Conservation (phyloP, 2,329 filamentous ascomycete species). For the Fusarium globosum region DNA sequence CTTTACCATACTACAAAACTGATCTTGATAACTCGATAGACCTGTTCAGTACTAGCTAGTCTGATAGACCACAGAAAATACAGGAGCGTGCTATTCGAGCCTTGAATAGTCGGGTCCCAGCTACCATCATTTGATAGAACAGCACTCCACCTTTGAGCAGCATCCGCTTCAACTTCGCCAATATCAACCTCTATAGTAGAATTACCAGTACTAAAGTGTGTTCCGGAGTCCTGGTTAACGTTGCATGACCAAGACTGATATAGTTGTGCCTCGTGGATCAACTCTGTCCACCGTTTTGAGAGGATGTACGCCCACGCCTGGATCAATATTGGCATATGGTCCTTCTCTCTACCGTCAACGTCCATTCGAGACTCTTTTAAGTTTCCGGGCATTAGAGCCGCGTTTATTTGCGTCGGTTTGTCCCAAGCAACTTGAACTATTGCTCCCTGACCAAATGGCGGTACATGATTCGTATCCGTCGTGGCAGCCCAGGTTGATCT, state of each 20-base stretch:
- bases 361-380: neutral
- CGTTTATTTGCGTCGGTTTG: neutral
- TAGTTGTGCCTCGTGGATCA: neutral
- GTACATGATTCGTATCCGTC: neutral
- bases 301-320: neutral
- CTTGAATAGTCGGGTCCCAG: neutral
- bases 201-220: too few relatives aligned
- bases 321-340: neutral
- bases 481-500: neutral
- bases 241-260: neutral
- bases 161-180: neutral
- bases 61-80: rapidly evolving
- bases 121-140: neutral
- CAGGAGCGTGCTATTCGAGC: neutral
- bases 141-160: neutral
- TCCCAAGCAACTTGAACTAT: neutral
- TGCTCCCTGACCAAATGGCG: neutral
- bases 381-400: too few relatives aligned
- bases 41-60: neutral
- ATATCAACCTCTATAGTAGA: neutral
- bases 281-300: neutral
- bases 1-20: too few relatives aligned
- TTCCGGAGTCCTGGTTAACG: rapidly evolving
- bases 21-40: neutral
- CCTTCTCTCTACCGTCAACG: neutral